phyloP scores from a whole-genome alignment of 2,329 filamentous ascomycete species.

The Colletotrichum orbiculare region DNA sequence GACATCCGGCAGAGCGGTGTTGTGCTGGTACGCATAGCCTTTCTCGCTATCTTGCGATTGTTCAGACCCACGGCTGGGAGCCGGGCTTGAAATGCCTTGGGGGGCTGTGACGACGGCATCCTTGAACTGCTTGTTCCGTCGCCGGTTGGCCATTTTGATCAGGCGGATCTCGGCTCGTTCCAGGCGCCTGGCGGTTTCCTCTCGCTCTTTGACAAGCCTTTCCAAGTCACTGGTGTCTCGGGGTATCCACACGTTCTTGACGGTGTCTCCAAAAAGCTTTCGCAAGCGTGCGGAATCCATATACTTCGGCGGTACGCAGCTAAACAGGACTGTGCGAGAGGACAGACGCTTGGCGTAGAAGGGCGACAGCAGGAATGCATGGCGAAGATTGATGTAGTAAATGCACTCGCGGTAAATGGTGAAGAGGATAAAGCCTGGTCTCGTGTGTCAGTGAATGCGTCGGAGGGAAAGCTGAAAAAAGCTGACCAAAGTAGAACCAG shows the following conservation, averaged over 20 bases:
- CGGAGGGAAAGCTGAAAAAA: not conserved
- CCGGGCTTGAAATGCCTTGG: conserved; percentile 41
- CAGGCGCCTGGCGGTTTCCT: conserved; percentile 79
- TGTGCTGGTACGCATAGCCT: conserved; percentile 42
- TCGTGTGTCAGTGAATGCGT: not conserved
- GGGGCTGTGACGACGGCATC: not conserved
- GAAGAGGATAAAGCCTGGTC: conserved; percentile 80
- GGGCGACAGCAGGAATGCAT: conserved; percentile 91
- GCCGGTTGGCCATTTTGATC: conserved; percentile 75
- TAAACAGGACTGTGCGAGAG: conserved; percentile 92
- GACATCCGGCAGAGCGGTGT: conserved; percentile 49
- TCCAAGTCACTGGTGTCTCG: conserved; percentile 80
- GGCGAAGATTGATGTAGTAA: conserved; percentile 92
- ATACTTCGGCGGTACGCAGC: conserved; percentile 82
- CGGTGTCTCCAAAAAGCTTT: conserved; percentile 80
- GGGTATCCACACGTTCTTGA: conserved; percentile 86
- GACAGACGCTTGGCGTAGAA: conserved; percentile 87
- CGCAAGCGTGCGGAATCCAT: conserved; percentile 78
- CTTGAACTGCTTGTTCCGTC: conserved; percentile 38
- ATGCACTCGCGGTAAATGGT: conserved; percentile 90
- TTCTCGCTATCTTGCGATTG: conserved; percentile 39
- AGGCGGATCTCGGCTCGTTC: conserved; percentile 86
- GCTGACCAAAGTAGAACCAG: conserved; percentile 78
- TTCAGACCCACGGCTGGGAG: conserved; percentile 2
- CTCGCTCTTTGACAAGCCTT: conserved; percentile 80